Base-by-base conservation (phyloP, 805 yeast genomes). In the Metschnikowia gelsemii region DNA sequence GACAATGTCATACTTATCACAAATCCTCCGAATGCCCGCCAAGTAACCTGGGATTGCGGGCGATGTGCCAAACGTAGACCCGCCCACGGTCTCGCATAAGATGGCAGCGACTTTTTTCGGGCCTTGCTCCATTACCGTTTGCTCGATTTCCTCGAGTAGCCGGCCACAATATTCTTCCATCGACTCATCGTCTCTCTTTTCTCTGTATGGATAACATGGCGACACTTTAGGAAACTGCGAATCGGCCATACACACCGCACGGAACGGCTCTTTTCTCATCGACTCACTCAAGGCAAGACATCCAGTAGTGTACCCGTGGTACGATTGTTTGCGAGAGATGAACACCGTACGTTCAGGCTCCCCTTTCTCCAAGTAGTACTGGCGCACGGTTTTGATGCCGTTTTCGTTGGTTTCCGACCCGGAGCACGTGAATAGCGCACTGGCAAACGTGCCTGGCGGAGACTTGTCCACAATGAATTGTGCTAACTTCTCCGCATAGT, bases 1-100 rank as follows among this genome's bases (percentile, higher is more conserved):
- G 29, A 76, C 56, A 28, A 73, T 66, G 32, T 74, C 80, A 56
- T 75, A 76, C 54, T 76, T 76, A 57, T 72, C 70, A 53, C 79
- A 75, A 37, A 77, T 55, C 30, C 62, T 69, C 39, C 73, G 59
- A 30, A 68, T 58, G 11, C 75, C 78, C 42, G 68, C 35, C 42
- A 49, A 42, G 42, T 46, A 47, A 8, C 53, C 51, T 6, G 51
- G 49, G 6, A 46, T 21, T 13, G 51, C 44, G 11, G 51, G 53
- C 8, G 42, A 30, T 7, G 51, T 72, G 44, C 62, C 50, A 52
- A 59, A 45, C 52, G 60, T 47, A 46, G 62, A 46, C 45, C 65
- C 39, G 35, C 58, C 20, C 58, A 63, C 29, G 46, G 62, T 47
- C 51, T 64, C 47, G 50, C 52, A 28, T 52, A 54, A 38, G 39